These are phyloP conservation scores for Penicillium atrosanguineum DNA, from an alignment of 495 filamentous ascomycete species.

Conservation along the genomic window DNA sequence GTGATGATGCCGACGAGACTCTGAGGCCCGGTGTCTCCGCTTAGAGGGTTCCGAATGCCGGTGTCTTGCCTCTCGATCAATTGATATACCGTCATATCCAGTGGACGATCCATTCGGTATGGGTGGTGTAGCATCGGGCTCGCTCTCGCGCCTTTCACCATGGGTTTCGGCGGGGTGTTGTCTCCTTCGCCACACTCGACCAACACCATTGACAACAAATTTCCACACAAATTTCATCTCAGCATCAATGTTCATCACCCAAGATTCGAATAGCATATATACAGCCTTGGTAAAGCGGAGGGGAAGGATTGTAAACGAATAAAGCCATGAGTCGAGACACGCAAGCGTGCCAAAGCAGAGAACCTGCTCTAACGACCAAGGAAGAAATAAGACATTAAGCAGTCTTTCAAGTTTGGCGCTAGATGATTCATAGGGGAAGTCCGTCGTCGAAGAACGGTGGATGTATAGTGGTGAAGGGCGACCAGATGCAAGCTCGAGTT, in stretches of 20 bases:
- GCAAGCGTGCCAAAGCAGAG: slow-evolving; percentile 85
- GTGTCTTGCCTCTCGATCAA: slow-evolving; percentile 23
- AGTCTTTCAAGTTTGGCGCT: slow-evolving; percentile 91
- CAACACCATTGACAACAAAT: slow-evolving; percentile 73
- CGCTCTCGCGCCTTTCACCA: slow-evolving; percentile 19
- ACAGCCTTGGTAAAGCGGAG: slow-evolving; percentile 85
- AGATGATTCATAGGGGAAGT: slow-evolving; percentile 93
- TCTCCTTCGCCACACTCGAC: slow-evolving; percentile 70
- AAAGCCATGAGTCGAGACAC: slow-evolving; percentile 95
- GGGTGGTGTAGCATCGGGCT: slow-evolving; percentile 25
- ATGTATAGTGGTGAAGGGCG: slow-evolving; percentile 87
- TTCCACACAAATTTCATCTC: slow-evolving; percentile 65
- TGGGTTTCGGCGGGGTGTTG: slow-evolving; percentile 24
- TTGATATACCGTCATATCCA: slow-evolving; percentile 1
- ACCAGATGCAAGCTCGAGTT: slow-evolving; percentile 80
- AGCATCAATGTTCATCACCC: slow-evolving; percentile 58
- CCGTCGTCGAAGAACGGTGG: slow-evolving; percentile 65
- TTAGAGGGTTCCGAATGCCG: slow-evolving; percentile 22
- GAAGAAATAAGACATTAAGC: slow-evolving; percentile 82
- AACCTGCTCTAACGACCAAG: slow-evolving; percentile 77
- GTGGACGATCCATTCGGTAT: slow-evolving; percentile 14
- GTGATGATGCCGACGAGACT: slow-evolving; percentile 52
- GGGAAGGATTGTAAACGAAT: slow-evolving; percentile 92
- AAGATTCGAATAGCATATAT: slow-evolving; percentile 71
- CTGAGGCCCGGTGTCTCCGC: slow-evolving; percentile 31